Percentiles rank a stretch among this genome's conserved stretches.
phyloP scores from a whole-genome alignment of 768 basidiomycete genomes.

The Phlebiopsis gigantea region DNA sequence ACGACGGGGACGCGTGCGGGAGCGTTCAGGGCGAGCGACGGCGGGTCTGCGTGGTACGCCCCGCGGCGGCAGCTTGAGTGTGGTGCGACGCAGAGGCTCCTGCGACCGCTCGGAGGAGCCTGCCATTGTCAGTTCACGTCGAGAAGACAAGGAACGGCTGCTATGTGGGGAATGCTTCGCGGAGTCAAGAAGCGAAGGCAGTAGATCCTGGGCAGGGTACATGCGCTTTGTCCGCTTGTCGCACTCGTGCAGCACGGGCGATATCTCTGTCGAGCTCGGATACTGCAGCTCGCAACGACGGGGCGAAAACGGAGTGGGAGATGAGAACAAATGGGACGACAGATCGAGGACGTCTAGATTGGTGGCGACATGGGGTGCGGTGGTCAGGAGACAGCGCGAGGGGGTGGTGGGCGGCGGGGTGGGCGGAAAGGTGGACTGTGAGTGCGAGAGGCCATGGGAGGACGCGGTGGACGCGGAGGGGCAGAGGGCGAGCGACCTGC shows the following conservation, averaged over 20 bases:
- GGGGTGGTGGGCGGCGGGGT: neutral
- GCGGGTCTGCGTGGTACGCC: neutral
- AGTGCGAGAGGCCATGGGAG: neutral
- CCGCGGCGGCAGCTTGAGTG: neutral
- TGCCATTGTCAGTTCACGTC: neutral
- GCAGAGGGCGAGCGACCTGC: neutral
- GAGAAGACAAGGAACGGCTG: neutral
- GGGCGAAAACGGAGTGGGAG: neutral
- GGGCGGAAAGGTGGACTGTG: slow-evolving; percentile 1
- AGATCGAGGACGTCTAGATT: neutral
- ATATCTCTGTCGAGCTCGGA: neutral
- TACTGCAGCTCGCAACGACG: neutral
- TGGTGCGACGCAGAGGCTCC: neutral
- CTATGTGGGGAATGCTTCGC: neutral
- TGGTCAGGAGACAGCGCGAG: neutral
- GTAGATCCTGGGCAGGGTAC: neutral
- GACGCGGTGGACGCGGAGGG: neutral
- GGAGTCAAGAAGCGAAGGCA: neutral
- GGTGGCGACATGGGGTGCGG: neutral
- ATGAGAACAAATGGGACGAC: neutral
- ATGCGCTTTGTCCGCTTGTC: neutral
- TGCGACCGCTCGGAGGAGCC: neutral
- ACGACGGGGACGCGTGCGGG: neutral
- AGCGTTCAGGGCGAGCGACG: neutral
- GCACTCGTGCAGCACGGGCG: neutral